Percentiles rank a stretch among this genome's conserved stretches.
Conservation (phyloP, 2,329 filamentous ascomycete species). For the Diaporthe ilicicola region DNA sequence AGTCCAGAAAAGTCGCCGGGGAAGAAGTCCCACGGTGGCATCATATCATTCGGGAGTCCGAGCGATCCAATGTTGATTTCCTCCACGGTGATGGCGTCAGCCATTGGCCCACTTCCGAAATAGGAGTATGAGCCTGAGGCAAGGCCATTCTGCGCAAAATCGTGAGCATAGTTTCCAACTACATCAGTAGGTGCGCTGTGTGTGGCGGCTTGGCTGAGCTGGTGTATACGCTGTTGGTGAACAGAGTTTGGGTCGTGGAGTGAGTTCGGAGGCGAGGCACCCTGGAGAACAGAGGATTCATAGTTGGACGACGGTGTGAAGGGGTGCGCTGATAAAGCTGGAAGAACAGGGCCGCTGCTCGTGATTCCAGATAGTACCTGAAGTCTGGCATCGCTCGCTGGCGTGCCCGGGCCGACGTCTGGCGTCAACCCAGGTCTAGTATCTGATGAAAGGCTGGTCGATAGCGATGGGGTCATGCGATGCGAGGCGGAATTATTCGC, state of each 20-base stretch:
- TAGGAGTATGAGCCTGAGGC: constrained; percentile 40
- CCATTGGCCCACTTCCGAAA: constrained; percentile 44
- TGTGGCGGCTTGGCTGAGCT: constrained; percentile 23
- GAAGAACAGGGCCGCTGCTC: constrained; percentile 36
- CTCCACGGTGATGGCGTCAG: constrained; percentile 73
- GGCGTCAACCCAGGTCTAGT: constrained; percentile 39
- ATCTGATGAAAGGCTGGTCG: constrained; percentile 19
- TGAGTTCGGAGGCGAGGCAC: constrained; percentile 52
- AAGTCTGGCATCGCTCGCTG: constrained; percentile 38
- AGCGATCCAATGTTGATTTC: constrained; percentile 79
- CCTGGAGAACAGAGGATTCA: constrained; percentile 50
- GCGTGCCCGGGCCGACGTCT: constrained; percentile 43
- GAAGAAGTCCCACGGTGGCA: constrained; percentile 77
- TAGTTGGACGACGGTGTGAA: constrained; percentile 56
- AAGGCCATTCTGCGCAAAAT: constrained; percentile 41
- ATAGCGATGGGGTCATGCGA: constrained; percentile 37
- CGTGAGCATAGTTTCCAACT: constrained; percentile 36
- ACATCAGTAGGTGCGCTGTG: constrained; percentile 10
- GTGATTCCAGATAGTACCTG: constrained; percentile 38
- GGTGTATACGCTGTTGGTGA: constrained; percentile 32
- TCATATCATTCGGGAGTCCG: constrained; percentile 69
- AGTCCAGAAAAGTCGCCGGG: constrained; percentile 71
- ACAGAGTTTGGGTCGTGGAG: constrained; percentile 45
- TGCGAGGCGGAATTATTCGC: constrained; percentile 42
- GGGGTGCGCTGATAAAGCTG: constrained; percentile 29